Base-by-base conservation (phyloP, 345 rosid species). In the Eucalyptus fibrosa region DNA sequence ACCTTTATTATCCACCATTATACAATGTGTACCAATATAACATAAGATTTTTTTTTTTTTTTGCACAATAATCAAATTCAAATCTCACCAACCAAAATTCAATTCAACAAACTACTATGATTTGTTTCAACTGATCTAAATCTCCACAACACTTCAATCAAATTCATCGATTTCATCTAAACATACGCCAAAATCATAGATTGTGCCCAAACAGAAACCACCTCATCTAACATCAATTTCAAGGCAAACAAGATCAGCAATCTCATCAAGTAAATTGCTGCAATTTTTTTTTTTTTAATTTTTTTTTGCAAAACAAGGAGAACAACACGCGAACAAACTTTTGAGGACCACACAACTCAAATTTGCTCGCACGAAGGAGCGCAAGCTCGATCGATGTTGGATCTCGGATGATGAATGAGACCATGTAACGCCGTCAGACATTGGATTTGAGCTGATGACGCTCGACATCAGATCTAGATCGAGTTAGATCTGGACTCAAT, bases 191-290 rank as follows among this genome's bases (percentile, higher is more conserved):
- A 50, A 14, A 50, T 50, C 16, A 50, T 50, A 50, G 16, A 50
- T 50, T 50, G 5, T 14, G 1, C 50, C 50, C 17, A 50, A 12
- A 50, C 2, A 50, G 6, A 50, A 50, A 50, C 50, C 50, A 50
- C 50, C 50, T 50, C 6, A 50, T 50, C 50, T 13, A 50, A 50
- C 16, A 50, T 50, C 50, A 50, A 50, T 50, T 50, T n/a, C 72
- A 5, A 14, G 19, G 72, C 7, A 0, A 65, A 4, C 19, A 65
- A 15, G 72, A 7, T 65, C 3, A 4, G 0, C 6, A n/a, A 0
- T 17, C n/a, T 3, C 10, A 65, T n/a, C 19, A 65, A 65, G 72
- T 32, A 65, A 65, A 32, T 8, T n/a, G 37, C 37, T 30, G 2
- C 2, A 1, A 30, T 51, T 51, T 12, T 14, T 12, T n/a, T n/a